phyloP scores from a whole-genome alignment of 495 filamentous ascomycete species.

The Jackrogersella minutella region DNA sequence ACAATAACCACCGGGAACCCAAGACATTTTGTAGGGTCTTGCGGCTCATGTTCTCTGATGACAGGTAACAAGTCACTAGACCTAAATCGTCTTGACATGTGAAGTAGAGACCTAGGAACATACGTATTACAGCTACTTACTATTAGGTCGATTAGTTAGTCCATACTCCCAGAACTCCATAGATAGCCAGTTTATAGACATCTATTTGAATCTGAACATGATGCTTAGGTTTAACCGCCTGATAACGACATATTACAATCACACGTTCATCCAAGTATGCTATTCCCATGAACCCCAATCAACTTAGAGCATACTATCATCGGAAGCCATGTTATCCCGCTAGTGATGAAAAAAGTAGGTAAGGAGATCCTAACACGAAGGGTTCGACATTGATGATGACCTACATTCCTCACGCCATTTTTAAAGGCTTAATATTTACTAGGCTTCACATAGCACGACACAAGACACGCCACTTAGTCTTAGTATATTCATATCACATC shows the following conservation, averaged over 20 bases:
- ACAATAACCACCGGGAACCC: slow-evolving; percentile 12
- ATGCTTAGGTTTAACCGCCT: too few species aligned
- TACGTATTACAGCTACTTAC: too few species aligned
- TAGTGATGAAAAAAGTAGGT: background rate
- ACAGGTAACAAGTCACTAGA: background rate
- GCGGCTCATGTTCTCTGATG: background rate
- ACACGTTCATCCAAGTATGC: too few species aligned
- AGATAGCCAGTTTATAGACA: too few species aligned
- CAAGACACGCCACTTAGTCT: background rate
- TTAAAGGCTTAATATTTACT: background rate
- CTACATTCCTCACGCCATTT: background rate
- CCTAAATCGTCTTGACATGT: background rate
- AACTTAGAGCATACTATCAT: background rate
- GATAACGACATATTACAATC: too few species aligned
- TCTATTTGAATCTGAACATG: too few species aligned
- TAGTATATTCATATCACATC: background rate
- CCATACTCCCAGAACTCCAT: too few species aligned
- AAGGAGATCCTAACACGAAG: background rate
- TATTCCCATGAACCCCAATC: too few species aligned
- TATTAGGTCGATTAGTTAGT: too few species aligned
- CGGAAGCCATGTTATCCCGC: background rate
- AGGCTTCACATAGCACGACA: background rate
- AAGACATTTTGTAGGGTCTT: background rate
- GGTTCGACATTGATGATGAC: background rate
- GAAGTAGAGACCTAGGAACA: too few species aligned